A percentile compares a stretch with the other conserved stretches of the same genome.
Conservation (phyloP, 129 eudicot species). For the Artemisia tridentata region DNA sequence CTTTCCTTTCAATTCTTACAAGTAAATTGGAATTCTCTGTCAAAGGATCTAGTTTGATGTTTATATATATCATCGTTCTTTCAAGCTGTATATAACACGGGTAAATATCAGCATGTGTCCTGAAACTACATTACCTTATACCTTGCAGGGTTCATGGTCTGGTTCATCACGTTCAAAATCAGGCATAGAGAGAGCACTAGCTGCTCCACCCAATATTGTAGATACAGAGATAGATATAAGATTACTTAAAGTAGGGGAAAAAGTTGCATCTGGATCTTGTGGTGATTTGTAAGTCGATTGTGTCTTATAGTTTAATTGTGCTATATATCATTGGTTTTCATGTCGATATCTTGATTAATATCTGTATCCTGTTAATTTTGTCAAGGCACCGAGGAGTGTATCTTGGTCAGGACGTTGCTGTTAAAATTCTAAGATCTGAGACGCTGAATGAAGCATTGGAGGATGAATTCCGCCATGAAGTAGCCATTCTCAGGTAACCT, state of each 20-base stretch:
- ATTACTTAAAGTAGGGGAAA: slow-evolving; percentile 60
- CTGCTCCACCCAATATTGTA: slow-evolving; percentile 37
- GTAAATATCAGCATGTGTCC: slow-evolving; percentile 1
- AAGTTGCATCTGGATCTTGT: slow-evolving; percentile 77
- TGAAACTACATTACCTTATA: slow-evolving; percentile 6
- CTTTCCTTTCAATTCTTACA: background rate
- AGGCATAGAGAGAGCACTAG: slow-evolving; percentile 38
- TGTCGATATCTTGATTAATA: slow-evolving; percentile 4
- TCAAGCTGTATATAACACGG: slow-evolving; percentile 6
- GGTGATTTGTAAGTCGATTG: slow-evolving; percentile 70
- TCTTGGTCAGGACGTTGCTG: slow-evolving; percentile 80
- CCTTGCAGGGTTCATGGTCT: slow-evolving; percentile 35
- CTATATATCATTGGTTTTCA: background rate
- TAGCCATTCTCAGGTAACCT: slow-evolving; percentile 63
- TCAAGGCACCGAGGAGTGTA: slow-evolving; percentile 80
- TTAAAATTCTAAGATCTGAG: slow-evolving; percentile 76
- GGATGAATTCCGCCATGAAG: slow-evolving; percentile 79
- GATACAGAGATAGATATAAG: slow-evolving; percentile 79
- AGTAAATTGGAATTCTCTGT: background rate
- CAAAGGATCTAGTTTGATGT: background rate
- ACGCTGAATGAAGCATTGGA: slow-evolving; percentile 62
- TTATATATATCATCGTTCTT: background rate
- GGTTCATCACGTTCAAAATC: slow-evolving; percentile 60
- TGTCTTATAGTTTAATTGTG: slow-evolving; percentile 2
- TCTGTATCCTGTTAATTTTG: slow-evolving; percentile 22